A percentile compares a stretch with the other conserved stretches of the same genome.
Conservation (phyloP, 768 basidiomycete species). For the Coprinopsis marcescibilis region DNA sequence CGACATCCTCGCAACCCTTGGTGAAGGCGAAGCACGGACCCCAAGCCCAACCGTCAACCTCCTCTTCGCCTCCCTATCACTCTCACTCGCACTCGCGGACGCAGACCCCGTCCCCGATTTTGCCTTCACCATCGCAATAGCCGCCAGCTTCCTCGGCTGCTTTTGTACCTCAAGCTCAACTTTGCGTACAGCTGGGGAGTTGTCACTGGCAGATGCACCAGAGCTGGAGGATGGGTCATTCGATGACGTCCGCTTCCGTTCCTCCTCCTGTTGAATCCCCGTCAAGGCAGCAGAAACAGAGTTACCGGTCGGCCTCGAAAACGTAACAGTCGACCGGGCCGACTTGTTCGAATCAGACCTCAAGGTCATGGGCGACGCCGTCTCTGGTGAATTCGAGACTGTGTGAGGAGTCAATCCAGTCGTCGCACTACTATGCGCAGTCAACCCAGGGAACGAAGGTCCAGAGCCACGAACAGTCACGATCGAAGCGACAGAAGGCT, state of each 20-base stretch:
- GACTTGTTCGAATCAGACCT: conserved; percentile 46
- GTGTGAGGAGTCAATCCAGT: conserved; percentile 66
- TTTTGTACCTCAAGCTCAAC: conserved; percentile 16
- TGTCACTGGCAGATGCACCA: conserved; percentile 20
- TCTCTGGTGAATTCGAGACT: conserved; percentile 42
- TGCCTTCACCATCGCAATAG: conserved; percentile 7
- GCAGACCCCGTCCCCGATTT: no score
- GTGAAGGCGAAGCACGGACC: no score
- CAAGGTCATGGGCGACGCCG: conserved; percentile 27
- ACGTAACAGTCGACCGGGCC: conserved; percentile 46
- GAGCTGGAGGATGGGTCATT: conserved; percentile 16
- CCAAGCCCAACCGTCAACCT: conserved; percentile 24
- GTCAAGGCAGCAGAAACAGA: conserved; percentile 44
- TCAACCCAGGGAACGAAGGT: conserved; percentile 43
- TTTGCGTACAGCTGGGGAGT: conserved; percentile 6
- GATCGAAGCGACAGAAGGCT: conserved; percentile 31
- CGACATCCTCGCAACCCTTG: conserved; percentile 34
- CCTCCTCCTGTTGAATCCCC: conserved; percentile 45
- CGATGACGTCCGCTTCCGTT: conserved; percentile 26
- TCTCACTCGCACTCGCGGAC: no score
- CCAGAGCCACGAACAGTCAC: conserved; percentile 23
- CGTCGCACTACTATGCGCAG: conserved; percentile 50
- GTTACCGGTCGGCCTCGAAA: conserved; percentile 56
- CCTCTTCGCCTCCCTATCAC: no score
- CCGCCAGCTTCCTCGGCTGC: conserved; percentile 5